Evolutionary conservation across 176 grass and related monocot species (phyloP), one percentile per base, ranked within the genome.

Genomic region (Raddia distichophylla): DNA sequence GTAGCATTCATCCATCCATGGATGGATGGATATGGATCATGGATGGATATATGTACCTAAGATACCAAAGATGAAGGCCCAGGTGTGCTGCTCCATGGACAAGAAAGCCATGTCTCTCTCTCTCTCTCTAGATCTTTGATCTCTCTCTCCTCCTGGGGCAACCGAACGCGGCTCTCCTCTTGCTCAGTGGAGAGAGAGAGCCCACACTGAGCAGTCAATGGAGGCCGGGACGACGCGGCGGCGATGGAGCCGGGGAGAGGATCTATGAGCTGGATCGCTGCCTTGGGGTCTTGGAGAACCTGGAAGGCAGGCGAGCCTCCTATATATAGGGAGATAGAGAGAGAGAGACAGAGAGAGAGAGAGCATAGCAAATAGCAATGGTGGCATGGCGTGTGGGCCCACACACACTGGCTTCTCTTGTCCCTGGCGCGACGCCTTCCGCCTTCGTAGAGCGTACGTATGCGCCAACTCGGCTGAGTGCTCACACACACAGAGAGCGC

Each of bases 61-160:
- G 86, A 98, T 95, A 45, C 95, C 95, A 56, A 98, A 95, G 83
- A 90, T 91, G 92, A 98, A 95, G 66, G 90, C 81, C 95, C 95
- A 98, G 72, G 95, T 91, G 71, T 91, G 86, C 45, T 76, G 90
- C 67, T 93, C 88, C 81, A 91, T 82, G 77, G 87, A 90, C 13
- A 95, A 32, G 70, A 92, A 85, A 45, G 88, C 84, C 95, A 97
- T 97, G n/a, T 76, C 62, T 80, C 37, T 68, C 64, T 76, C 62
- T 80, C 37, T 68, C 64, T 65, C 53, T 56, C 15, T 55, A 14
- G 15, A 18, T 5, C 5, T 79, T 8, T 71, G 40, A 32, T 76
- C 62, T 76, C 55, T 63, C 27, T 27, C 37, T 66, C 13, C 22
- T 64, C 15, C 43, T 77, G 27, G 11, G 37, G 47, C 8, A 79